Base-by-base conservation (phyloP, 2,329 filamentous ascomycete genomes). In the Trichothecium roseum region DNA sequence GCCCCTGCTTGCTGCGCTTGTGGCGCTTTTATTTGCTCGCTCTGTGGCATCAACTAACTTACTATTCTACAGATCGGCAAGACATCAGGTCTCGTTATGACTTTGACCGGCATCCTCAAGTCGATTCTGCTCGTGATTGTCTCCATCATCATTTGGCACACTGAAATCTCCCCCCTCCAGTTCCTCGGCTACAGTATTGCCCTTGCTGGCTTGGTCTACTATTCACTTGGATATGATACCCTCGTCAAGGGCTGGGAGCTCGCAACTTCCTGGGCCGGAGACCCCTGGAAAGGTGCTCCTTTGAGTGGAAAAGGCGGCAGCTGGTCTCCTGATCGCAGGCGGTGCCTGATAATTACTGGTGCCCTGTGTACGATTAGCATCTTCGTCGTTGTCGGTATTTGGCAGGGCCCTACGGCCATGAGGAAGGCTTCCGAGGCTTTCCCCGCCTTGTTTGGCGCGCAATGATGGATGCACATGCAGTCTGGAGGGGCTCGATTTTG, bases 51-150 rank as follows among this genome's bases (percentile, higher is more conserved):
- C n/a, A 24, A 10, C 5, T 24, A 10, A 24, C 20, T 24, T 24
- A 10, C 6, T 24, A 24, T 24, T 6, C 14, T 13, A 18, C 35
- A 89, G 83, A 93, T 93, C 50, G 84, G 85, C 55, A 87, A 84
- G 62, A 93, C 85, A 7, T 93, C 85, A 2, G 83, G 82, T 38
- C 74, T 93, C 35, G 84, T 88, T 49, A 81, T 93, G 63, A 87
- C 84, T 24, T 74, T 93, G 17, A 87, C 80, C 40, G 84, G 86
- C 55, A 85, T 93, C 44, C 74, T 91, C 51, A 93, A 93, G 63
- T 84, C 87, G 57, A 88, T 93, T 41, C 74, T 93, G 39, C 77
- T 93, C 37, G 84, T 93, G 44, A 65, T 72, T 41, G 71, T 77
- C 39, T 86, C 82, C 36, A 81, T 91, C 60, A 56, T 84, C 51